Evolutionary conservation across 1,284 basidiomycete genomes (phyloP), one percentile per base, ranked within the genome.

Genomic region (Ganoderma lingzhi): DNA sequence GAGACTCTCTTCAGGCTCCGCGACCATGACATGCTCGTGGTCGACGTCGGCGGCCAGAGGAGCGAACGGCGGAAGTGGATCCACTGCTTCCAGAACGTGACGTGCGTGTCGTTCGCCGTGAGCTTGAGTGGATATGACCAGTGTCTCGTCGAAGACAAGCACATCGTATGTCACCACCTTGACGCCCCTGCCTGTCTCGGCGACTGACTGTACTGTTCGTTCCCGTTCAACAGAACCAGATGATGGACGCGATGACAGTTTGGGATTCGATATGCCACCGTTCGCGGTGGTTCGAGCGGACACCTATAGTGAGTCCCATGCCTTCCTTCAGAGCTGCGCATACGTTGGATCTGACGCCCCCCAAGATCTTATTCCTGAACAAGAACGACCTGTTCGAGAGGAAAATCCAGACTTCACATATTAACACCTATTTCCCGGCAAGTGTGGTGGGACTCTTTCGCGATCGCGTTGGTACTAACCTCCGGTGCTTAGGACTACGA

Each of bases 211-310:
- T 28, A n/a, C 48, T 32, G 9, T 17, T 58, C 32, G 39, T 14
- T 23, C 45, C 23, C 23, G 23, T 23, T 23, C 5, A 59, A 28
- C 75, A 95, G 93, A 96, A 95, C 80, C 95, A 94, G 91, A 97
- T 98, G 96, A 93, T 96, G 82, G 96, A 97, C 77, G 94, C 96
- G 0, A 91, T 98, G 87, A 95, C 95, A 62, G 94, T 97, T 62
- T 98, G 96, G 90, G 96, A 97, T 77, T 96, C 95, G 58, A 95
- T 96, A 84, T 94, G 93, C 82, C 93, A 95, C 78, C 23, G 23
- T 23, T 95, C 93, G 32, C 93, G 95, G 75, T 96, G 96, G 96
- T 98, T 98, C 82, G 90, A 92, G 79, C 88, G 92, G 73, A 96
- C 96, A 1, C 96, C 95, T 5, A 96, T 97, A 74, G 94, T 95